These are phyloP conservation scores for Erodium chrysanthum DNA, from an alignment of 441 rosid species.

Conservation along the genomic window DNA sequence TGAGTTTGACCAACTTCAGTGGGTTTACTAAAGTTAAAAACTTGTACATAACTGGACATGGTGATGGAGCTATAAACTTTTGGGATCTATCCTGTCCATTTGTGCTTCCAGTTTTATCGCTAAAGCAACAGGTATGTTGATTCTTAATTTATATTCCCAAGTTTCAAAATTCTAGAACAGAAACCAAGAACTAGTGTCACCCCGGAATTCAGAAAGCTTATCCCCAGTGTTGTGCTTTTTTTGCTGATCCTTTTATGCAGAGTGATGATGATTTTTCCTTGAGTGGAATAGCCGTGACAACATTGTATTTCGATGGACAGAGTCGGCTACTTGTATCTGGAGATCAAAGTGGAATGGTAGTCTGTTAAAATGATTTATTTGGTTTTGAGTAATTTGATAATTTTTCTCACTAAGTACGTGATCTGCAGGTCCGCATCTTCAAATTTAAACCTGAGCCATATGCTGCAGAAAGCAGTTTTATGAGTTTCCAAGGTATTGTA, in stretches of 20 bases:
- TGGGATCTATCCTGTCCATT: slow-evolving; percentile 79
- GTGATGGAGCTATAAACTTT: slow-evolving; percentile 66
- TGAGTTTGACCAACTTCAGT: slow-evolving; percentile 32
- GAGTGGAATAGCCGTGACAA: slow-evolving; percentile 59
- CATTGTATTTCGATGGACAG: slow-evolving; percentile 48
- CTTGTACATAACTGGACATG: slow-evolving; percentile 74
- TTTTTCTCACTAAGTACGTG: slow-evolving; percentile 1
- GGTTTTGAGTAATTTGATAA: slow-evolving; percentile 8
- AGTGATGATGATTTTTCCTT: slow-evolving; percentile 56
- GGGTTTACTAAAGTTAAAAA: slow-evolving; percentile 72
- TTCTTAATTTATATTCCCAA: neutral
- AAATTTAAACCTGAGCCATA: slow-evolving; percentile 69
- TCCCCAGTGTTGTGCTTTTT: slow-evolving; percentile 7
- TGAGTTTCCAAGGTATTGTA: slow-evolving; percentile 47
- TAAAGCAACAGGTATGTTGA: slow-evolving; percentile 68
- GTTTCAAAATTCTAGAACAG: neutral
- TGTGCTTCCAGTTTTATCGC: slow-evolving; percentile 44
- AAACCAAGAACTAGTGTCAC: neutral
- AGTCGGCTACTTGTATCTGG: slow-evolving; percentile 61
- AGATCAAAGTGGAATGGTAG: slow-evolving; percentile 73
- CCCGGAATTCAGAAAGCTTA: neutral
- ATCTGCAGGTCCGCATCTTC: slow-evolving; percentile 60
- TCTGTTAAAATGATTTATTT: slow-evolving; percentile 8
- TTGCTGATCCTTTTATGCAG: slow-evolving; percentile 32
- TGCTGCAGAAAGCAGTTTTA: slow-evolving; percentile 50